Evolutionary conservation across 2,329 filamentous ascomycete genomes (phyloP).

Genomic region (Pseudocercospora crystallina): DNA sequence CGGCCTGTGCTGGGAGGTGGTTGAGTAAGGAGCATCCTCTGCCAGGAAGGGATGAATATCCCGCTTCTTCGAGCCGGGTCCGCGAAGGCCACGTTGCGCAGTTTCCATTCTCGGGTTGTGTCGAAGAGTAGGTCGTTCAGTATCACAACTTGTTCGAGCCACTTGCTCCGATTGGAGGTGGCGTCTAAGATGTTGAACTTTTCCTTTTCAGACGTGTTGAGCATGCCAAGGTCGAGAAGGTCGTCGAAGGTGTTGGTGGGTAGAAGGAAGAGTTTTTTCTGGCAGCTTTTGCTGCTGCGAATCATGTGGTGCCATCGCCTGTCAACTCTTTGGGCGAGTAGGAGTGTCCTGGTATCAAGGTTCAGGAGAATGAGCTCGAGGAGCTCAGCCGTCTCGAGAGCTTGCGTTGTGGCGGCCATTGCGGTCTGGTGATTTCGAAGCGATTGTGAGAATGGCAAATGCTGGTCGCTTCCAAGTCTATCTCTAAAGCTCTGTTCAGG

Average conservation of each 20-base stretch:
- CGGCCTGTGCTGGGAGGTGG: slow-evolving; percentile 17
- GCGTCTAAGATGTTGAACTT: slow-evolving; percentile 21
- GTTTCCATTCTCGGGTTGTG: slow-evolving; percentile 18
- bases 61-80: slow-evolving; percentile 5
- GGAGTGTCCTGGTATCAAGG: slow-evolving; percentile 20
- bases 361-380: slow-evolving; percentile 20
- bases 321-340: slow-evolving; percentile 21
- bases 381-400: slow-evolving; percentile 17
- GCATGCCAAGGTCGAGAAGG: slow-evolving; percentile 15
- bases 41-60: slow-evolving; percentile 20
- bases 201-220: slow-evolving; percentile 9
- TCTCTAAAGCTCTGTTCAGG: too few species aligned
- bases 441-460: too few species aligned
- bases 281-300: slow-evolving; percentile 15
- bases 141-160: slow-evolving; percentile 19
- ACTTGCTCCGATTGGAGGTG: slow-evolving; percentile 19
- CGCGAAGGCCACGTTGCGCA: slow-evolving; percentile 12
- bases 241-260: slow-evolving; percentile 20
- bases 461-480: too few species aligned
- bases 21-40: slow-evolving; percentile 20
- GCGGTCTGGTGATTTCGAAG: background rate
- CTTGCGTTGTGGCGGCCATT: slow-evolving; percentile 12
- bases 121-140: slow-evolving; percentile 22
- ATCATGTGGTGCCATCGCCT: slow-evolving; percentile 19
- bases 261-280: slow-evolving; percentile 24